Evolutionary conservation across 2,329 filamentous ascomycete genomes (phyloP).

Genomic region (Claviceps spartinae): DNA sequence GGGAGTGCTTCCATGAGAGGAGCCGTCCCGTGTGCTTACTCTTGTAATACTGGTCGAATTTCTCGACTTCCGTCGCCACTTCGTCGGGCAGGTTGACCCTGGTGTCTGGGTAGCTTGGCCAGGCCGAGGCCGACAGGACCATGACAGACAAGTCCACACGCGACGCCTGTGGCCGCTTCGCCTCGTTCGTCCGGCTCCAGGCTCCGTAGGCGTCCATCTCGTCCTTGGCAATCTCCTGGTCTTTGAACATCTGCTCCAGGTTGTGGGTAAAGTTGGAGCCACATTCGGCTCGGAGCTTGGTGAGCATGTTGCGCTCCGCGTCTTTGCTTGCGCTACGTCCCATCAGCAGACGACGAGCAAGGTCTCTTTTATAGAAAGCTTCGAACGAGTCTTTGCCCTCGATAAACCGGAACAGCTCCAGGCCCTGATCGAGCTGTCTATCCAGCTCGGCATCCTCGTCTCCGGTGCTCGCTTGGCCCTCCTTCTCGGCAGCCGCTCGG

Average conservation of each 20-base stretch:
- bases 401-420: constrained; percentile 93
- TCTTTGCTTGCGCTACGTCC: constrained; percentile 85
- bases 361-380: constrained; percentile 97
- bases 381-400: constrained; percentile 97
- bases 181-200: constrained; percentile 41
- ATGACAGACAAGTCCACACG: constrained; percentile 60
- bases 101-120: constrained; percentile 78
- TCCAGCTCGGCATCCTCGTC: constrained; percentile 91
- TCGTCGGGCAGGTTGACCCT: constrained; percentile 60
- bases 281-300: constrained; percentile 83
- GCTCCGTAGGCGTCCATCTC: constrained; percentile 83
- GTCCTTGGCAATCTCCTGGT: constrained; percentile 84
- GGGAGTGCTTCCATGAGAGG: constrained; percentile 79
- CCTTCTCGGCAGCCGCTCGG: constrained; percentile 41
- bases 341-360: constrained; percentile 82
- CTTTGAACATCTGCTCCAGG: constrained; percentile 98
- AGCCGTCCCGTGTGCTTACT: constrained; percentile 78
- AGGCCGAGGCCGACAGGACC: constrained; percentile 80
- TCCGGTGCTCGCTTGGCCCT: constrained; percentile 51
- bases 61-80: constrained; percentile 61
- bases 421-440: constrained; percentile 76
- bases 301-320: constrained; percentile 89
- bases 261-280: constrained; percentile 93
- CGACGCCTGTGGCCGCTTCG: constrained; percentile 23
- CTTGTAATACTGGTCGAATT: constrained; percentile 78